Conservation (phyloP, 2,329 filamentous ascomycete species). For the Talaromyces sp. region DNA sequence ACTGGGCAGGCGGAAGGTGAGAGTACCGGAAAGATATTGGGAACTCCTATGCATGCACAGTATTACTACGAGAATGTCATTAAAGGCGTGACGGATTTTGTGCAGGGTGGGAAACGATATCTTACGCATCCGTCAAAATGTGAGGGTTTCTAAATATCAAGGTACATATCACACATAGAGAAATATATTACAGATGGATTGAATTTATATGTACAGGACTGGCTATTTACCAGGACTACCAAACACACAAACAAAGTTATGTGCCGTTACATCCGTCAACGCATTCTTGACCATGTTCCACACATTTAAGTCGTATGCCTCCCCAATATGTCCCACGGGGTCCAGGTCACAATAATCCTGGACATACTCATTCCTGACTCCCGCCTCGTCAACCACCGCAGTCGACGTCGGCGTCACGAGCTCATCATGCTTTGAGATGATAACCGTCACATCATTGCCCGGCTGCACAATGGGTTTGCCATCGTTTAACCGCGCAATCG, state of each 20-base stretch:
- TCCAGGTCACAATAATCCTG: conserved; percentile 33
- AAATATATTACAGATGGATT: too few species aligned
- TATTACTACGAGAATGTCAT: conserved; percentile 5
- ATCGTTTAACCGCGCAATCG: conserved; percentile 31
- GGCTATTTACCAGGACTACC: conserved; percentile 16
- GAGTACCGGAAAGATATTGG: neutral
- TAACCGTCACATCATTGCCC: conserved; percentile 33
- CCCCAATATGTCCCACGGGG: conserved; percentile 36
- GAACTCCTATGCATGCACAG: neutral
- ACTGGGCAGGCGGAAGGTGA: neutral
- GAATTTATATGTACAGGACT: neutral
- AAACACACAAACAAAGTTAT: conserved; percentile 15
- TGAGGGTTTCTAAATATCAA: neutral
- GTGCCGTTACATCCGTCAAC: conserved; percentile 23
- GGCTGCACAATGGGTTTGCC: conserved; percentile 33
- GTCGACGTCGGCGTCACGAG: conserved; percentile 34
- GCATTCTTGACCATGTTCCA: conserved; percentile 40
- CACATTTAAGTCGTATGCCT: conserved; percentile 38
- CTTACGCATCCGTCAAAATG: neutral
- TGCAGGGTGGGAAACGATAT: conserved; percentile 1
- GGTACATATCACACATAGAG: neutral
- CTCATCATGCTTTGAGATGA: conserved; percentile 33
- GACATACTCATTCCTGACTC: conserved; percentile 32
- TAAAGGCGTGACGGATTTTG: neutral
- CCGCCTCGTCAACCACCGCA: conserved; percentile 32